Evolutionary conservation across 2,329 filamentous ascomycete genomes (phyloP), one percentile per base, ranked within the genome.

Genomic region (Penicillium digitatum): DNA sequence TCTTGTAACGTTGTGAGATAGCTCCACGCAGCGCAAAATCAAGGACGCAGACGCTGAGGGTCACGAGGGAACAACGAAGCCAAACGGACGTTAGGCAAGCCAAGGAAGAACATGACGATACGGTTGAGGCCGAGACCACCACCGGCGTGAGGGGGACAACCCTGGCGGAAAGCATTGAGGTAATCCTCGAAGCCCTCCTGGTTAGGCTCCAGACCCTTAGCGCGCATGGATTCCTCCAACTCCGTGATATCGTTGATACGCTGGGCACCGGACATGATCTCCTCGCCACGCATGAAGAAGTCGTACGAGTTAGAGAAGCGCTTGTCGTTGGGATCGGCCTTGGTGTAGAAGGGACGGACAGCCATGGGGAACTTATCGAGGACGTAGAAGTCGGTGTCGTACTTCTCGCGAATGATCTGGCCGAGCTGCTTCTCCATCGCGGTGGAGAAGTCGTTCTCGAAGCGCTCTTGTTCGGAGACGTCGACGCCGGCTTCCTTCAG

Each of bases 321-420:
- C 52, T 83, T 79, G 65, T 88, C 83, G 40, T 82, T 78, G 3
- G 84, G 83, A 68, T 89, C 88, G 51, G 89, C 85, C 78, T 93
- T 90, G 58, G 93, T 91, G 76, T 96, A 97, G 76, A 96, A 96
- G 5, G 93, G 93, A 29, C 94, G 85, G 20, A 94, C 89, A 35
- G 81, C 80, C 73, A 94, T 86, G 42, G 94, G 94, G 81, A 96
- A 99, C 76, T 97, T 94, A 80, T 97, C 93, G 59, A 99, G 83
- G 22, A 95, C 87, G 78, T 96, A 97, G 78, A 97, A 97, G 78
- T 99, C 94, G 57, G 91, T 94, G 71, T 88, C 84, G 81, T 88
- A 96, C 77, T 96, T 96, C 66, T 89, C 82, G 54, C 89, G 87
- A 62, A 97, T 85, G 45, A 97, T 81, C 26, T 85, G 86, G 55